These are phyloP conservation scores for Tetradesmus obliquus DNA, from an alignment of 139 green algal species.

Conservation along the genomic window DNA sequence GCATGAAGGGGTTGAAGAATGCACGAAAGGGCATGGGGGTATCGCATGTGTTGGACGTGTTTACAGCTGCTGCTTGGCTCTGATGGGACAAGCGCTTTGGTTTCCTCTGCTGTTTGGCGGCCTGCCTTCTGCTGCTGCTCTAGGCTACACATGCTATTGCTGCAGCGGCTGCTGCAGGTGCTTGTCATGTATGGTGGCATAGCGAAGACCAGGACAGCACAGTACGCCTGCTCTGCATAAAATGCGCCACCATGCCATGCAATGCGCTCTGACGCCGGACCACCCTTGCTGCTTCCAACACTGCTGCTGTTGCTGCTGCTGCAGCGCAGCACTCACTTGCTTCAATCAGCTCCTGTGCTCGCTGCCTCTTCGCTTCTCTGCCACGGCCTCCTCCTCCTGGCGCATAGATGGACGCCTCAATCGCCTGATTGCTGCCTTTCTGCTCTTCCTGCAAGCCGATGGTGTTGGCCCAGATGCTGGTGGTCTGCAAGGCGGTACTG, in stretches of 20 bases:
- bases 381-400: conserved; percentile 61
- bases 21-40: too few species aligned
- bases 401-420: conserved; percentile 82
- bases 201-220: too few species aligned
- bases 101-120: too few species aligned
- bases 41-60: too few species aligned
- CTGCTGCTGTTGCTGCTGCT: conserved; percentile 12
- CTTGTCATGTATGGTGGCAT: too few species aligned
- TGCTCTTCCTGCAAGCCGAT: conserved; percentile 77
- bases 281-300: not conserved
- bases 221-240: too few species aligned
- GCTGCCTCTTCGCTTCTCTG: conserved; percentile 62
- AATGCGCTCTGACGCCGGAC: not conserved
- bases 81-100: too few species aligned
- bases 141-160: too few species aligned
- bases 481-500: conserved; percentile 79
- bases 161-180: too few species aligned
- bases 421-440: conserved; percentile 74
- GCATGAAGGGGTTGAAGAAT: too few species aligned
- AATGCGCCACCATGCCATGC: not conserved
- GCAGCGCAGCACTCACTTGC: conserved; percentile 39
- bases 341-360: conserved; percentile 73
- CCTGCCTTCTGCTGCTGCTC: too few species aligned
- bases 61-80: not conserved
- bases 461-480: conserved; percentile 86